Conservation (phyloP, 306 rosid genomes). For the Coriaria nepalensis region DNA sequence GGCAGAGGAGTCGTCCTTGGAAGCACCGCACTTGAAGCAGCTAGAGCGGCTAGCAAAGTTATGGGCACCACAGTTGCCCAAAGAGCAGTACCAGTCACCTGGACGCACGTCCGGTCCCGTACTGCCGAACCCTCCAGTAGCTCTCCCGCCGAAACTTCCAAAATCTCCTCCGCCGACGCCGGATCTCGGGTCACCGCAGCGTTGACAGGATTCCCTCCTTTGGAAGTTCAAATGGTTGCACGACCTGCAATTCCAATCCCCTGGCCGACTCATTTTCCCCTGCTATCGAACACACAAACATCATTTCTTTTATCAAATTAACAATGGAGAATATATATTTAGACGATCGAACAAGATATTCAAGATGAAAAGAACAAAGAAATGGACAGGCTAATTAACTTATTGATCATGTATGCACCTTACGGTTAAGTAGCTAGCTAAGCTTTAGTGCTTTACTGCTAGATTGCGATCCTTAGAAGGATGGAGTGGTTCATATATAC, state of each 20-base stretch:
- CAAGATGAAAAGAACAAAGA: not conserved
- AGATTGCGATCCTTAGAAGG: constrained; percentile 18
- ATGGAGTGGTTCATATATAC: constrained; percentile 50
- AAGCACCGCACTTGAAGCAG: constrained; percentile 83
- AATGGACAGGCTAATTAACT: not conserved
- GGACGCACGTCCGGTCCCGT: constrained; percentile 87
- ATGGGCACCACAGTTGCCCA: constrained; percentile 74
- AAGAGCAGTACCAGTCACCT: constrained; percentile 79
- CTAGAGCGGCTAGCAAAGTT: constrained; percentile 87
- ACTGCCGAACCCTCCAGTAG: constrained; percentile 38
- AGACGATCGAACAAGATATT: too few relatives aligned
- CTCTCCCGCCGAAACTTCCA: constrained; percentile 24
- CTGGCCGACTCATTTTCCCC: constrained; percentile 62
- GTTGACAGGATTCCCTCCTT: constrained; percentile 75
- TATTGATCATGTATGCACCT: constrained; percentile 4
- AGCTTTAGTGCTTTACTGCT: constrained; percentile 2
- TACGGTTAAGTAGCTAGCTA: not conserved
- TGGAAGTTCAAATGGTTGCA: constrained; percentile 83
- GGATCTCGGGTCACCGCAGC: constrained; percentile 49
- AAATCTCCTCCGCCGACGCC: constrained; percentile 17
- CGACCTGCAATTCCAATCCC: constrained; percentile 91
- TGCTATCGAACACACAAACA: not conserved
- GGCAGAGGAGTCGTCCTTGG: constrained; percentile 46
- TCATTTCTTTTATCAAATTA: not conserved
- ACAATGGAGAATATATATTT: not conserved